Conservation (phyloP, 306 rosid genomes). For the Oxytropis ochrocephala region DNA sequence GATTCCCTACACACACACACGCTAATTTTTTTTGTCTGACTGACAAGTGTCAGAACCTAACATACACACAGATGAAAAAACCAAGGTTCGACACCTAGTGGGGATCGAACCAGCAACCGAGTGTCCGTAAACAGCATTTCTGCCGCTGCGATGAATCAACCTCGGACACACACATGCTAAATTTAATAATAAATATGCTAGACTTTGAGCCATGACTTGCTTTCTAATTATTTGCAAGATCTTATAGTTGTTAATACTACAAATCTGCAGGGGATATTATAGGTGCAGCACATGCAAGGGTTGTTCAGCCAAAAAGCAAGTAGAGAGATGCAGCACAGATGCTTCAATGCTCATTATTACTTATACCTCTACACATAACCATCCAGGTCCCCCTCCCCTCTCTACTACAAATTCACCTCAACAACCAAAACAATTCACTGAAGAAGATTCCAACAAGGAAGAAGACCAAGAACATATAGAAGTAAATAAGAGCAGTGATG, state of each 20-base stretch:
- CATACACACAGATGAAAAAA: too few species aligned
- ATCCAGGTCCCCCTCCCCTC: slow-evolving; percentile 51
- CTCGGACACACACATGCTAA: too few species aligned
- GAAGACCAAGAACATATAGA: slow-evolving; percentile 31
- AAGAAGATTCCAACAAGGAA: slow-evolving; percentile 25
- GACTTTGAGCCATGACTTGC: not conserved
- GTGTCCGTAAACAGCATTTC: too few species aligned
- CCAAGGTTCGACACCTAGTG: too few species aligned
- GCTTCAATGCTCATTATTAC: slow-evolving; percentile 77
- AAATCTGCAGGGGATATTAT: slow-evolving; percentile 66
- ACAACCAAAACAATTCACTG: slow-evolving; percentile 19
- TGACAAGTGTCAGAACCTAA: too few species aligned
- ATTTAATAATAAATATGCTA: not conserved
- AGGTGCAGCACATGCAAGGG: slow-evolving; percentile 87
- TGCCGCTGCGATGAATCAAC: too few species aligned
- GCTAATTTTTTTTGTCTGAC: too few species aligned
- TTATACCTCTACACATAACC: slow-evolving; percentile 72
- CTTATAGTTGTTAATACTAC: not conserved
- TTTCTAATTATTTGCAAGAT: not conserved
- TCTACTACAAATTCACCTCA: slow-evolving; percentile 27
- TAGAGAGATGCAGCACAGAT: slow-evolving; percentile 86
- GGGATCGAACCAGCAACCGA: too few species aligned
- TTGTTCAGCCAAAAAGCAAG: slow-evolving; percentile 91
- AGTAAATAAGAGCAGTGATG: not conserved
- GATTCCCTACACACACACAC: too few species aligned